These are phyloP conservation scores for Carex littledalei DNA, from an alignment of 176 grass and related monocot species.

Conservation along the genomic window DNA sequence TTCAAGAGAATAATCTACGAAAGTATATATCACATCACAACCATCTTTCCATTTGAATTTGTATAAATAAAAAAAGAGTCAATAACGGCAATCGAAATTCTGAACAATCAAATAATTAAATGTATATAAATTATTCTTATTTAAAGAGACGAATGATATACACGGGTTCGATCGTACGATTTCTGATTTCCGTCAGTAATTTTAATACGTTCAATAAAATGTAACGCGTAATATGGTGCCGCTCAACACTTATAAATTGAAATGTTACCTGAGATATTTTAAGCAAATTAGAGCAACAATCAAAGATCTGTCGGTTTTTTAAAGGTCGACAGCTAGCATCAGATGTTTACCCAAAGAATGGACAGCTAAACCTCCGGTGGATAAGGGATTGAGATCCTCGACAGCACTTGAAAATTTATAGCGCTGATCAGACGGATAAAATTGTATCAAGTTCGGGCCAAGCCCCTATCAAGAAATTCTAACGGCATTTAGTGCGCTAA, in stretches of 20 bases:
- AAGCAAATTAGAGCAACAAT: neutral
- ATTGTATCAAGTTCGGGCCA: neutral
- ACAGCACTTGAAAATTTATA: neutral
- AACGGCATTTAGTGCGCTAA: neutral
- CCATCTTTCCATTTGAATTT: no score
- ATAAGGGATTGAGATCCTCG: neutral
- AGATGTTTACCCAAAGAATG: neutral
- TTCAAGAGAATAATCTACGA: no score
- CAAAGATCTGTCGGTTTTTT: neutral
- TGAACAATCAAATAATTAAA: no score
- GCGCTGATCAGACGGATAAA: neutral
- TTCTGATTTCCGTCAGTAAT: neutral
- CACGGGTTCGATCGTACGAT: neutral
- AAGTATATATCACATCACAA: no score
- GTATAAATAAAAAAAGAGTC: no score
- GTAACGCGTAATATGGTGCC: neutral
- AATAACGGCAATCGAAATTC: no score
- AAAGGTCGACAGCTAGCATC: conserved; percentile 5
- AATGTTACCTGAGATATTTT: neutral
- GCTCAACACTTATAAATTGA: neutral
- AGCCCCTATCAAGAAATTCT: no score
- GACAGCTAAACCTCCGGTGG: conserved; percentile 11
- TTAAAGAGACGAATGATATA: no score
- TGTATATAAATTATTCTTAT: no score
- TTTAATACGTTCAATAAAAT: neutral